phyloP scores from a whole-genome alignment of 2,329 filamentous ascomycete species.

The Lomentospora prolificans region DNA sequence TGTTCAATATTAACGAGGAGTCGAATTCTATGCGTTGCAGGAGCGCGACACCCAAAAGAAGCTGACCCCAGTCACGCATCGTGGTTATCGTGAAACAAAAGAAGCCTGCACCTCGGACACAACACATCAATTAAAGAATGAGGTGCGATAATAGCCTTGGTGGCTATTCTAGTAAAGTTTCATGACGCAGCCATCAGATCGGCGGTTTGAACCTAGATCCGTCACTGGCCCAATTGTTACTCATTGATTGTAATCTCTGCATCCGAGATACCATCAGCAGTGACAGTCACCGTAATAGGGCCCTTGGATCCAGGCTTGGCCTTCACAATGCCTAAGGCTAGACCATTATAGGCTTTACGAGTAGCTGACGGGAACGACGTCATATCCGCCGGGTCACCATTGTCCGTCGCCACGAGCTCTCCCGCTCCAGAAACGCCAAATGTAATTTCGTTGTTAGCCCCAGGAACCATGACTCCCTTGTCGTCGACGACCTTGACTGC shows the following conservation, averaged over 20 bases:
- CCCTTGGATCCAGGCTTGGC: slow-evolving; percentile 12
- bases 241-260: neutral
- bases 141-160: too few species aligned
- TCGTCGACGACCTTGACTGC: slow-evolving; percentile 33
- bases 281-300: neutral
- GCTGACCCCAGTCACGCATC: too few species aligned
- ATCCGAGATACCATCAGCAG: neutral
- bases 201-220: too few species aligned
- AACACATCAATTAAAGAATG: too few species aligned
- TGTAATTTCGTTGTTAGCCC: slow-evolving; percentile 29
- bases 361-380: slow-evolving; percentile 28
- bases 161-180: too few species aligned
- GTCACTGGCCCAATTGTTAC: too few species aligned
- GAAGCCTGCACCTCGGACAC: too few species aligned
- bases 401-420: slow-evolving; percentile 39
- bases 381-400: slow-evolving; percentile 37
- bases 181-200: too few species aligned
- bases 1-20: too few species aligned
- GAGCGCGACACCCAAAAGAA: too few species aligned
- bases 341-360: slow-evolving; percentile 30
- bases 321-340: slow-evolving; percentile 29
- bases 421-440: slow-evolving; percentile 34
- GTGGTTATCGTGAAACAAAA: too few species aligned
- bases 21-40: too few species aligned
- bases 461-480: slow-evolving; percentile 31